Conservation (phyloP, 176 grass and related monocot species). For the Puya raimondii region DNA sequence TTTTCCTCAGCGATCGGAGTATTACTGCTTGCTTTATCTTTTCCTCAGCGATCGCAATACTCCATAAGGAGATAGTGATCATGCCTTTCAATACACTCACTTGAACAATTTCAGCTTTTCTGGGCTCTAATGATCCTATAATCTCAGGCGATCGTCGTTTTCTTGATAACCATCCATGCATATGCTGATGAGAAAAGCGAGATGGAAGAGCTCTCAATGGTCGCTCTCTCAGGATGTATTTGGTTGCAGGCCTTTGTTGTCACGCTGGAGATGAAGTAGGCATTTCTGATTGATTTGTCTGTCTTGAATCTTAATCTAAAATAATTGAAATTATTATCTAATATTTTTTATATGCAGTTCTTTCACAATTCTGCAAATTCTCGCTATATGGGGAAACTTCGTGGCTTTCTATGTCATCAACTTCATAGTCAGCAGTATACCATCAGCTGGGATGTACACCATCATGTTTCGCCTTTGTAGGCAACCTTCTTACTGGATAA, state of each 20-base stretch:
- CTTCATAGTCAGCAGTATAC: slow-evolving; percentile 45
- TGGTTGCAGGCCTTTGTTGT: slow-evolving; percentile 95
- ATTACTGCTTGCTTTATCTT: no score
- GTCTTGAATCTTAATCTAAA: not conserved
- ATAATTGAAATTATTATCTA: not conserved
- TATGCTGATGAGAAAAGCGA: slow-evolving; percentile 79
- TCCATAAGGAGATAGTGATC: not conserved
- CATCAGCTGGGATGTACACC: slow-evolving; percentile 51
- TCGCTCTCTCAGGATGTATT: slow-evolving; percentile 84
- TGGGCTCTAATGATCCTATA: not conserved
- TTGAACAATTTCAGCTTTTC: not conserved
- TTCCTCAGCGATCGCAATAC: no score
- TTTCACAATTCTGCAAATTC: slow-evolving; percentile 55
- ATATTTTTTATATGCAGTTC: slow-evolving; percentile 34
- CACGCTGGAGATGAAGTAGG: slow-evolving; percentile 75
- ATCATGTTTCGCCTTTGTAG: slow-evolving; percentile 66
- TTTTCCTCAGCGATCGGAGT: no score
- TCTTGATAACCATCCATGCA: slow-evolving; percentile 43
- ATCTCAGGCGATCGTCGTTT: slow-evolving; percentile 68
- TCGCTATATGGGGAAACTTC: slow-evolving; percentile 85
- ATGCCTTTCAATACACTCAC: not conserved
- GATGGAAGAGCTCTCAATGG: slow-evolving; percentile 80
- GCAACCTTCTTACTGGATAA: slow-evolving; percentile 76
- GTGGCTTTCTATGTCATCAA: slow-evolving; percentile 82
- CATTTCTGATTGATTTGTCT: not conserved